phyloP scores from a whole-genome alignment of 2,329 filamentous ascomycete species.

The Thielaviopsis punctulata region DNA sequence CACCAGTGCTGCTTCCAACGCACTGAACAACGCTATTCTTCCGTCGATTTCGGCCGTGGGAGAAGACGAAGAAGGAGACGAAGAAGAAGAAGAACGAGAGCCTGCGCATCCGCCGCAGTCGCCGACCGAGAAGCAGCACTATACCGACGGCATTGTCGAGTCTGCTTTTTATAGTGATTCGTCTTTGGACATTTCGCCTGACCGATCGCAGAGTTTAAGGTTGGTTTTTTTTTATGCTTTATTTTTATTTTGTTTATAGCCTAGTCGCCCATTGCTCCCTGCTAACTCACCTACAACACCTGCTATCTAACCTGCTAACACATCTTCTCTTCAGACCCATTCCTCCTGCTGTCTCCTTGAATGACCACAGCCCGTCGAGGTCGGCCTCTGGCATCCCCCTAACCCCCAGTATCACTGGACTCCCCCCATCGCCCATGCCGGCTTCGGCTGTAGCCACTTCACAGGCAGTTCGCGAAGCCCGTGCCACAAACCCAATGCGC shows the following conservation, averaged over 20 bases:
- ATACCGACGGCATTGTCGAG: constrained; percentile 2
- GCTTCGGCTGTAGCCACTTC: constrained; percentile 6
- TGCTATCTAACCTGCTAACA: neutral
- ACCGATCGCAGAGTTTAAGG: neutral
- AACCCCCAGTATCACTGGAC: constrained; percentile 29
- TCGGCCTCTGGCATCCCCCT: constrained; percentile 1
- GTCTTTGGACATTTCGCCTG: constrained; percentile 6
- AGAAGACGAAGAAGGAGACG: neutral
- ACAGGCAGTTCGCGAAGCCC: constrained; percentile 20
- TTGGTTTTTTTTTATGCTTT: neutral
- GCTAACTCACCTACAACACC: too few species aligned
- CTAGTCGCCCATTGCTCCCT: neutral
- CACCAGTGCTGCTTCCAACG: neutral
- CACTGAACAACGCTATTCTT: neutral
- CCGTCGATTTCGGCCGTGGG: neutral
- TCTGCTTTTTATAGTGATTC: constrained; percentile 9
- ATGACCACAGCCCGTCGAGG: constrained; percentile 8
- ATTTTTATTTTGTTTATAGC: neutral
- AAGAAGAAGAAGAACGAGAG: neutral
- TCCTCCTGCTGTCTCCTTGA: constrained; percentile 1
- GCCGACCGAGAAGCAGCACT: constrained; percentile 3
- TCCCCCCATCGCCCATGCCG: constrained; percentile 15
- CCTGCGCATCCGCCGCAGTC: constrained; percentile 6
- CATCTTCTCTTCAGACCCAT: neutral
- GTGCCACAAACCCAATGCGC: constrained; percentile 29